Evolutionary conservation across 116 monocot genomes (phyloP), one percentile per base, ranked within the genome.

Genomic region (Cymodocea nodosa): DNA sequence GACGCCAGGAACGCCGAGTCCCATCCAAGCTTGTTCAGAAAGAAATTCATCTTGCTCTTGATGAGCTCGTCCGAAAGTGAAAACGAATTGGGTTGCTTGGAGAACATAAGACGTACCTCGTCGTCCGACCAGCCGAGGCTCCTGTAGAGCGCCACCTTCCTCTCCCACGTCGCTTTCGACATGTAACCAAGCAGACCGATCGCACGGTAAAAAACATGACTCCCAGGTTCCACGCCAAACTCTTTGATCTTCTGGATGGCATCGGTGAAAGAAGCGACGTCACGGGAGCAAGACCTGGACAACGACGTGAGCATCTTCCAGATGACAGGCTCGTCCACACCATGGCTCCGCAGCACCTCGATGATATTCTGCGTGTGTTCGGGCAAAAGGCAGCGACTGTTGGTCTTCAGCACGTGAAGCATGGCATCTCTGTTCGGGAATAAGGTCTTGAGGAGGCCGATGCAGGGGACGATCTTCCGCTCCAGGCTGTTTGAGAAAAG

Each of bases 71-170:
- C 37, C 10, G 55, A 56, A 5, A 37, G 1, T 10, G n/a, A 4
- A 16, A 68, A 23, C 15, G 14, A 8, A 14, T 6, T 4, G 1
- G 68, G 68, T n/a, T 68, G 68, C 8, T 37, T 35, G 18, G 4
- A 56, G n/a, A 68, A 68, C 34, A 20, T 14, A 5, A 34, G 8
- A 8, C 6, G 8, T 22, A 68, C 18, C 37, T 68, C 68, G 6
- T 68, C 68, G 10, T 55, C 37, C 3, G 68, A 37, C 68, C 68
- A 68, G 2, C 68, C 56, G 6, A 68, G 37, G n/a, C 55, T 40
- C 56, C 15, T 40, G 23, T 19, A 56, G 4, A 68, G 18, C 36
- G 14, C 55, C 11, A 57, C 0, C 34, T 56, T 57, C 34, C 52
- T 44, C 52, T 56, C 20, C 30, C 48, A 66, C 3, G 66, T 66